Evolutionary conservation across 495 filamentous ascomycete species (phyloP).

Genomic region (Lasiosphaeria miniovina): DNA sequence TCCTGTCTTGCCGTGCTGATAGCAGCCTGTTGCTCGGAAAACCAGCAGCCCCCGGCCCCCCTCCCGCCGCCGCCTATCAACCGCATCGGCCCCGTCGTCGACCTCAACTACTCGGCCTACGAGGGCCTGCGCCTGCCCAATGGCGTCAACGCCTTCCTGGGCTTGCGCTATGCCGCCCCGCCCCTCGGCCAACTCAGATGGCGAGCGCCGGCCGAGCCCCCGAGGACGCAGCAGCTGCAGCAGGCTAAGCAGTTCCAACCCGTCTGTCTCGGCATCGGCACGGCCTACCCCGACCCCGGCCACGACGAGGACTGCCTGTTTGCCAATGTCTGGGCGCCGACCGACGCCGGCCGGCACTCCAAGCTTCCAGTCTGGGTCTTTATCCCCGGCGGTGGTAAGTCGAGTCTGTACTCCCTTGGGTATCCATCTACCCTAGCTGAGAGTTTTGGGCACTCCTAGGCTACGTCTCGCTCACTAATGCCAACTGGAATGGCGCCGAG

Average conservation of each 20-base stretch:
- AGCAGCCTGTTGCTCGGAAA: neutral
- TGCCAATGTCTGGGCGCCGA: slow-evolving; percentile 68
- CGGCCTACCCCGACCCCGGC: slow-evolving; percentile 29
- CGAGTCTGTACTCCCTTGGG: neutral
- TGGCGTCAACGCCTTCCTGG: slow-evolving; percentile 40
- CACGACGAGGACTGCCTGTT: slow-evolving; percentile 73
- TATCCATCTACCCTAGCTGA: neutral
- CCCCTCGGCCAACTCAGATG: slow-evolving; percentile 40
- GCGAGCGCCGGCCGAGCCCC: slow-evolving; percentile 36
- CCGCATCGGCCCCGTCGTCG: slow-evolving; percentile 15
- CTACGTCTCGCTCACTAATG: slow-evolving; percentile 60
- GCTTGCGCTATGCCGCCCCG: slow-evolving; percentile 45
- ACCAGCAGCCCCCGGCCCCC: neutral
- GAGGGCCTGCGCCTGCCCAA: slow-evolving; percentile 27
- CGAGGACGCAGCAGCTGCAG: slow-evolving; percentile 18
- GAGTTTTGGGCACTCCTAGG: slow-evolving; percentile 29
- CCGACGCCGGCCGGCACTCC: slow-evolving; percentile 43
- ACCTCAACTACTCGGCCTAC: slow-evolving; percentile 47
- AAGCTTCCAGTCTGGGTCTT: slow-evolving; percentile 69
- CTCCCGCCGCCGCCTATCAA: neutral
- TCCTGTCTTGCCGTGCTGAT: neutral
- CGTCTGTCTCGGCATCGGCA: slow-evolving; percentile 51
- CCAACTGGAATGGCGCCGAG: slow-evolving; percentile 62
- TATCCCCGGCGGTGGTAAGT: slow-evolving; percentile 67
- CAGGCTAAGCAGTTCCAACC: slow-evolving; percentile 39